These are phyloP conservation scores for Sugiyamaella marilandica DNA, from an alignment of 805 yeast genomes.

Conservation along the genomic window DNA sequence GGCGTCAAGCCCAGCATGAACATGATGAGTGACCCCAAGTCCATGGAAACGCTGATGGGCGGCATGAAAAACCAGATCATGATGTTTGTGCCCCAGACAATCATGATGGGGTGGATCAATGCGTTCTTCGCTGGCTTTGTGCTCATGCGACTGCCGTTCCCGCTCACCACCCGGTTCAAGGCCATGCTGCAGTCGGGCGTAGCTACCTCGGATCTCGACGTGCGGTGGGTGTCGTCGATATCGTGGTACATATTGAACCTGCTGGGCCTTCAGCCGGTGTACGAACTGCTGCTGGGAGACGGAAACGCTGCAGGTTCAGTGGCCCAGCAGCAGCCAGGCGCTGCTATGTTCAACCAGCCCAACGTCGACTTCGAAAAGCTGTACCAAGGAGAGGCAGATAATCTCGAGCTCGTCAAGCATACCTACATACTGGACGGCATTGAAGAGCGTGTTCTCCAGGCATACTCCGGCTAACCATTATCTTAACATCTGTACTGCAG, in stretches of 20 bases:
- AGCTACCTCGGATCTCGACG: slow-evolving; percentile 77
- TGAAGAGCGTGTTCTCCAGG: slow-evolving; percentile 46
- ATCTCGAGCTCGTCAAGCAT: slow-evolving; percentile 58
- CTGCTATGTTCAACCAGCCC: slow-evolving; percentile 50
- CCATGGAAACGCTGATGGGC: slow-evolving; percentile 66
- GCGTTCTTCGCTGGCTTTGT: slow-evolving; percentile 89
- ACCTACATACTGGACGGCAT: slow-evolving; percentile 54
- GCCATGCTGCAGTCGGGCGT: slow-evolving; percentile 89
- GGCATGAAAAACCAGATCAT: slow-evolving; percentile 80
- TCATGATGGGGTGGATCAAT: slow-evolving; percentile 95
- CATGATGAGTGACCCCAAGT: slow-evolving; percentile 65
- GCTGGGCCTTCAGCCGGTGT: slow-evolving; percentile 76
- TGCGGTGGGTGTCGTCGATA: slow-evolving; percentile 85
- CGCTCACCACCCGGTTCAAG: slow-evolving; percentile 83
- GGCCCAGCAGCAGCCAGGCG: slow-evolving; percentile 23
- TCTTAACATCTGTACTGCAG: no score
- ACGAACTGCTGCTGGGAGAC: slow-evolving; percentile 59
- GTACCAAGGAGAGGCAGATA: slow-evolving; percentile 69
- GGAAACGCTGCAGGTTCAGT: slow-evolving; percentile 30
- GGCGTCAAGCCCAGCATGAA: slow-evolving; percentile 39
- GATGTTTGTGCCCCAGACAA: slow-evolving; percentile 83
- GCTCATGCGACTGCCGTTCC: slow-evolving; percentile 85
- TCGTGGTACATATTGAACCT: slow-evolving; percentile 94
- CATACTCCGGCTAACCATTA: slow-evolving; percentile 2
- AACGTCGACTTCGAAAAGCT: slow-evolving; percentile 49